Conservation (phyloP, 1,284 basidiomycete species). For the Singerocomus rubriflavus region DNA sequence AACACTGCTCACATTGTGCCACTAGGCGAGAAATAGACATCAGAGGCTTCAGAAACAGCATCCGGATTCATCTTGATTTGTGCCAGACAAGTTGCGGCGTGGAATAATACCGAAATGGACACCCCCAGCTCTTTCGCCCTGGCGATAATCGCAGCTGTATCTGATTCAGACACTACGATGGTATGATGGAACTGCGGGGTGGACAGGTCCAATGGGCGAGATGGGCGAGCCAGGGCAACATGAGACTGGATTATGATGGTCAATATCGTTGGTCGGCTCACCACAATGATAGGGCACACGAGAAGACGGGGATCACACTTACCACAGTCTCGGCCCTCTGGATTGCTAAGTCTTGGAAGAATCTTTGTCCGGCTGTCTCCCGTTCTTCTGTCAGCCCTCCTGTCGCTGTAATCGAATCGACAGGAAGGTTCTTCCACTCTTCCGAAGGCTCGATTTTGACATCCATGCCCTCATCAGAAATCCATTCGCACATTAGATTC, state of each 20-base stretch:
- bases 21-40: slow-evolving; percentile 20
- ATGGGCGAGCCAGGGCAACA: slow-evolving; percentile 7
- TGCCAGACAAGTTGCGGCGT: slow-evolving; percentile 21
- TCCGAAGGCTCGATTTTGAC: slow-evolving; percentile 11
- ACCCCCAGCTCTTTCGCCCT: slow-evolving; percentile 15
- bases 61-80: slow-evolving; percentile 22
- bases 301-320: neutral
- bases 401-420: slow-evolving; percentile 20
- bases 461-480: slow-evolving; percentile 18
- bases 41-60: slow-evolving; percentile 4
- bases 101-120: slow-evolving; percentile 18
- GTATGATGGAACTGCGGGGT: slow-evolving; percentile 10
- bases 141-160: slow-evolving; percentile 14
- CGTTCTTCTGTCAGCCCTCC: slow-evolving; percentile 18
- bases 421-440: slow-evolving; percentile 25
- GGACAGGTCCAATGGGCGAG: slow-evolving; percentile 10
- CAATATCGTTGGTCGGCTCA: neutral
- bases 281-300: no score
- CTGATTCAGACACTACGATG: slow-evolving; percentile 3
- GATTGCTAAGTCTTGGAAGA: slow-evolving; percentile 10
- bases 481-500: slow-evolving; percentile 27
- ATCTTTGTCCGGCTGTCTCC: slow-evolving; percentile 8
- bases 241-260: slow-evolving; percentile 6
- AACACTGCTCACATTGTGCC: slow-evolving; percentile 9
- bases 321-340: slow-evolving; percentile 8